Conservation (phyloP, 768 basidiomycete genomes). For the Pleurotus giganteus region DNA sequence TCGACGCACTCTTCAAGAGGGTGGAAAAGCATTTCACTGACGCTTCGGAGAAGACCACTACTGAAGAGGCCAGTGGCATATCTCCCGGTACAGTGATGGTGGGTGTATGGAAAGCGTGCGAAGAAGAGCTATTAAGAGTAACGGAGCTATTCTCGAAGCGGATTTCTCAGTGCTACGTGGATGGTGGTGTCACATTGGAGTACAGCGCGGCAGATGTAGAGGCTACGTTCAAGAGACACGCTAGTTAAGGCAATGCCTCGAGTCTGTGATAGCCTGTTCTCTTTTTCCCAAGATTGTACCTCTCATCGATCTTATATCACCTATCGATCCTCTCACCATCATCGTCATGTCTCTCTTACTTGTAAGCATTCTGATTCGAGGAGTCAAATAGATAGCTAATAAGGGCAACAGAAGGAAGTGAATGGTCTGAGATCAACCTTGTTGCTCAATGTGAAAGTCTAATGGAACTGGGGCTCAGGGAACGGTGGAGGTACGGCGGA, state of each 20-base stretch:
- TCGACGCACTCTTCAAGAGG: constrained; percentile 84
- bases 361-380: not conserved
- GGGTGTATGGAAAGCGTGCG: constrained; percentile 89
- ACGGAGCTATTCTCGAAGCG: constrained; percentile 66
- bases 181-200: constrained; percentile 69
- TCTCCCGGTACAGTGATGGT: constrained; percentile 66
- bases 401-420: not conserved
- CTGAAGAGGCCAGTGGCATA: constrained; percentile 51
- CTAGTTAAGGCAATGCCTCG: constrained; percentile 17
- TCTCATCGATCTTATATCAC: no score
- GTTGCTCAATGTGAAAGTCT: not conserved
- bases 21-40: constrained; percentile 97
- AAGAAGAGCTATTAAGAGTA: constrained; percentile 75
- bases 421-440: constrained; percentile 11
- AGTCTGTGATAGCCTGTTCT: not conserved
- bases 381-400: not conserved
- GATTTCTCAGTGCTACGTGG: constrained; percentile 78
- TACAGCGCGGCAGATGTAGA: constrained; percentile 77
- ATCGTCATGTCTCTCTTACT: not conserved
- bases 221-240: constrained; percentile 69
- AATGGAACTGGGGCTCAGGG: constrained; percentile 35
- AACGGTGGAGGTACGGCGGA: constrained; percentile 28
- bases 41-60: constrained; percentile 62
- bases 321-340: not conserved
- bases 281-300: constrained; percentile 1